These are phyloP conservation scores for Podila minutissima DNA, from an alignment of 192 early-diverging fungal genomes.

Conservation along the genomic window DNA sequence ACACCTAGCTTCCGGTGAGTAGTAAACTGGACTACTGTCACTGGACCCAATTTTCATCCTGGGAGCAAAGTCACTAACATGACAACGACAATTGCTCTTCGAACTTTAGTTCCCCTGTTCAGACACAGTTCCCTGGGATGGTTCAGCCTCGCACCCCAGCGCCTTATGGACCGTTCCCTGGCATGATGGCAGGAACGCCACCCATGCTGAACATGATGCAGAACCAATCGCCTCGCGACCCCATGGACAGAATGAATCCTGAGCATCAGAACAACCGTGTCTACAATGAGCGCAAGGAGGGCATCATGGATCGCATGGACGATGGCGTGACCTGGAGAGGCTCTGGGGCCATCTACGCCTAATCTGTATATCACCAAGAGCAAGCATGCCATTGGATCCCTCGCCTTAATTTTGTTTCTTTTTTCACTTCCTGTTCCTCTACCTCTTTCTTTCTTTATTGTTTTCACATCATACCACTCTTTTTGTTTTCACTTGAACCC, in stretches of 20 bases:
- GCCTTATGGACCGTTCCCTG: conserved; percentile 29
- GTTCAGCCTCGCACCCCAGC: conserved; percentile 25
- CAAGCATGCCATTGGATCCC: no score
- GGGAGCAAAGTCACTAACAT: background rate
- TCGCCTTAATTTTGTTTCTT: no score
- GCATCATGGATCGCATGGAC: conserved; percentile 54
- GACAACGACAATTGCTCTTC: background rate
- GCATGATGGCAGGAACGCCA: conserved; percentile 41
- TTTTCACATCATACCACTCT: background rate
- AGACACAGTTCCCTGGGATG: conserved; percentile 30
- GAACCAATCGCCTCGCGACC: conserved; percentile 32
- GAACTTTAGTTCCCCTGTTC: conserved; percentile 23
- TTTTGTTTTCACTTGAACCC: background rate
- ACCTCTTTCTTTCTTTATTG: no score
- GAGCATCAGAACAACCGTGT: conserved; percentile 34
- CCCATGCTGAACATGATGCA: conserved; percentile 41
- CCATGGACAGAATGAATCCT: conserved; percentile 31
- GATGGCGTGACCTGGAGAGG: conserved; percentile 57
- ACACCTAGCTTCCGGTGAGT: conserved; percentile 32
- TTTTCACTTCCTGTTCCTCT: no score
- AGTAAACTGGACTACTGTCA: background rate
- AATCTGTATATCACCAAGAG: conserved; percentile 14
- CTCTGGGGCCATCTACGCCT: conserved; percentile 54
- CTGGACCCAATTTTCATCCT: background rate
- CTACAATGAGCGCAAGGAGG: conserved; percentile 51